Percentiles rank a stretch among this genome's conserved stretches.
Evolutionary conservation across 345 rosid genomes (phyloP).

Genomic region (Aquilaria malaccensis): DNA sequence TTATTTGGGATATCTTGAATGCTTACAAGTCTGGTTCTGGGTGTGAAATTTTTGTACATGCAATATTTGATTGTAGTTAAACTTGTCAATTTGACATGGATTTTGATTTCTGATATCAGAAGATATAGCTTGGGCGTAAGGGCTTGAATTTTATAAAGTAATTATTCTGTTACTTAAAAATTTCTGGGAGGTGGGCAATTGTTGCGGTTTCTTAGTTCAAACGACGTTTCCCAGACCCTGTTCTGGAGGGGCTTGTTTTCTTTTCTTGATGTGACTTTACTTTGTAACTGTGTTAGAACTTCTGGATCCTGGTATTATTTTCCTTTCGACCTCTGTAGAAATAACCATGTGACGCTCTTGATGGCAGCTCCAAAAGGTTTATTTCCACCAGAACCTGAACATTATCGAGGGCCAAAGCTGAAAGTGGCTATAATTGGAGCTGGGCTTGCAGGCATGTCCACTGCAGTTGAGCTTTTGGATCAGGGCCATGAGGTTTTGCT

Average conservation of each 20-base stretch:
- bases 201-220: no score
- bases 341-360: background rate
- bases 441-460: constrained; percentile 99
- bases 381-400: constrained; percentile 93
- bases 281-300: background rate
- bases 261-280: background rate
- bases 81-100: constrained; percentile 1
- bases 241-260: background rate
- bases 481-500: constrained; percentile 89
- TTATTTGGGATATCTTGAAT: constrained; percentile 7
- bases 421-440: constrained; percentile 98
- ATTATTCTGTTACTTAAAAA: no score
- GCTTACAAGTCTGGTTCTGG: constrained; percentile 13
- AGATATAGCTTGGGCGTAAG: no score
- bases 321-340: background rate
- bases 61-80: background rate
- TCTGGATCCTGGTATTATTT: background rate
- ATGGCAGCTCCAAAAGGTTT: constrained; percentile 92
- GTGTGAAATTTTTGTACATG: constrained; percentile 3
- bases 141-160: no score
- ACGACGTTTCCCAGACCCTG: no score
- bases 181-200: no score
- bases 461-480: constrained; percentile 92
- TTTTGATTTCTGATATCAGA: background rate
- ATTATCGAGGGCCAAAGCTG: constrained; percentile 88